Percentiles rank a stretch among this genome's conserved stretches.
phyloP scores from a whole-genome alignment of 1,139 yeast genomes.

The Diutina siamensis region DNA sequence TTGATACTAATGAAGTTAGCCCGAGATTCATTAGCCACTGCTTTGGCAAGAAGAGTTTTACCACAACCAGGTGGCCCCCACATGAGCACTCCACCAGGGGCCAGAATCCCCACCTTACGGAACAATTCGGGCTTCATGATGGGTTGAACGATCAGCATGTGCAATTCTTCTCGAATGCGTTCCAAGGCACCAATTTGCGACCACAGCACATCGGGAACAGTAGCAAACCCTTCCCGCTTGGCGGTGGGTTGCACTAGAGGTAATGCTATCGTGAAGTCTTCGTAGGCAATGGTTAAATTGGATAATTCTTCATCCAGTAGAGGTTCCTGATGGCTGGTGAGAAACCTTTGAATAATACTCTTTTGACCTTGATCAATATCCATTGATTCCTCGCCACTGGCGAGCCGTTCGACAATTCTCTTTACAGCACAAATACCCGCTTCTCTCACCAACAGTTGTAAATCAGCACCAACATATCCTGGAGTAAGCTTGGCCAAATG shows the following conservation, averaged over 20 bases:
- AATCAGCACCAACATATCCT: constrained; percentile 96
- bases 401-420: constrained; percentile 57
- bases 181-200: constrained; percentile 83
- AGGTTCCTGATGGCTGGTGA: constrained; percentile 68
- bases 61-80: constrained; percentile 99
- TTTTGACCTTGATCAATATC: not conserved
- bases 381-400: not conserved
- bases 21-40: constrained; percentile 93
- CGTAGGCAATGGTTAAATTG: constrained; percentile 62
- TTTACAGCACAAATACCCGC: constrained; percentile 94
- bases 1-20: constrained; percentile 92
- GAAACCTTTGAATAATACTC: constrained; percentile 45
- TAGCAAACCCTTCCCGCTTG: constrained; percentile 96
- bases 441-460: constrained; percentile 86
- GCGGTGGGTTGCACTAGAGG: constrained; percentile 97
- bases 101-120: constrained; percentile 83
- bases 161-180: constrained; percentile 74
- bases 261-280: constrained; percentile 73
- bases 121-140: constrained; percentile 86
- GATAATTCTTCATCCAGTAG: constrained; percentile 62
- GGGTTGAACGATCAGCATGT: constrained; percentile 97
- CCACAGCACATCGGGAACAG: constrained; percentile 98
- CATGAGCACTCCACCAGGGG: constrained; percentile 92
- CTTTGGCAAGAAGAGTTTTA: constrained; percentile 88
- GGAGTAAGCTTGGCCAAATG: constrained; percentile 88